A percentile compares a stretch with the other conserved stretches of the same genome.
phyloP scores from a whole-genome alignment of 805 yeast species.

The Schwanniomyces sp. region DNA sequence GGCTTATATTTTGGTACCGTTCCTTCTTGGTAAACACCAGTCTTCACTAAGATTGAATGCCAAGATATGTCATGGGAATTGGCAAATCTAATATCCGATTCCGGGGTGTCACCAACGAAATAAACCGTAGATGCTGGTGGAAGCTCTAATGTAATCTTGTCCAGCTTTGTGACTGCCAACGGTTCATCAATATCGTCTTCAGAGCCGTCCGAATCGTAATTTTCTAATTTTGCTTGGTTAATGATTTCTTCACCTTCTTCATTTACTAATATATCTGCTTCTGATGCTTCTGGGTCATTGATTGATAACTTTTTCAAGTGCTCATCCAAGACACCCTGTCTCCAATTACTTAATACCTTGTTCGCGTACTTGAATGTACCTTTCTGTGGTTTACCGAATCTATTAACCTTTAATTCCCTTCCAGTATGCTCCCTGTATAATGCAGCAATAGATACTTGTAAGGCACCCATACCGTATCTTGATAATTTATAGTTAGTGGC shows the following conservation, averaged over 20 bases:
- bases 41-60: conserved; percentile 81
- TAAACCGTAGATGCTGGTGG: conserved; percentile 87
- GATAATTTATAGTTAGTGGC: conserved; percentile 81
- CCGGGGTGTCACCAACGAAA: conserved; percentile 90
- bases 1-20: conserved; percentile 79
- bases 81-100: conserved; percentile 84
- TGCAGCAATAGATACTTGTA: conserved; percentile 85
- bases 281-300: conserved; percentile 42
- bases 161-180: conserved; percentile 41
- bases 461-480: conserved; percentile 93
- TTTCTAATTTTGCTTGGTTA: conserved; percentile 42
- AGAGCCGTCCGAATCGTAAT: conserved; percentile 28
- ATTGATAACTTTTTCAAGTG: conserved; percentile 58
- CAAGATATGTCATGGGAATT: conserved; percentile 82
- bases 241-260: conserved; percentile 46
- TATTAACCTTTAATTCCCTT: conserved; percentile 69
- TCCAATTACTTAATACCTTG: conserved; percentile 74
- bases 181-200: conserved; percentile 35
- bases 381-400: conserved; percentile 88
- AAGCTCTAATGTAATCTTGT: conserved; percentile 50
- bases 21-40: conserved; percentile 84
- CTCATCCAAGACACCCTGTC: conserved; percentile 72
- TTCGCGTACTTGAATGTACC: conserved; percentile 85
- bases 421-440: conserved; percentile 84
- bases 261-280: conserved; percentile 42